A percentile compares a stretch with the other conserved stretches of the same genome.
phyloP scores from a whole-genome alignment of 768 basidiomycete species.

The Rhizopogon vulgaris region DNA sequence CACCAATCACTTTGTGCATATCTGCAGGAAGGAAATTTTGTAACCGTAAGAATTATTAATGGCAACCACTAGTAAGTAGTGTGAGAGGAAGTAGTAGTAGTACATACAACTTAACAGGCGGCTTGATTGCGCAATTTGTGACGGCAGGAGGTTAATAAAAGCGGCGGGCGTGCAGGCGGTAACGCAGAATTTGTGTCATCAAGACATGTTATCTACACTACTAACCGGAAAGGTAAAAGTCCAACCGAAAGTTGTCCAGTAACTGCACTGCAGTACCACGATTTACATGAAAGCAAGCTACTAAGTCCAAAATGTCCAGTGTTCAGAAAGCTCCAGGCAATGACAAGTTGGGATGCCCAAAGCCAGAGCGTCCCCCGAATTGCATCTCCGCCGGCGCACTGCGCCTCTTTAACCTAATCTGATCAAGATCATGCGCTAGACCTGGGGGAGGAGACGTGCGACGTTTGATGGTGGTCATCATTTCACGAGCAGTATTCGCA shows the following conservation, averaged over 20 bases:
- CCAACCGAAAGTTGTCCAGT: not conserved
- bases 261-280: not conserved
- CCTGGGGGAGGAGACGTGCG: constrained; percentile 32
- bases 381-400: constrained; percentile 62
- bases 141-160: not conserved
- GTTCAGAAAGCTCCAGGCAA: constrained; percentile 55
- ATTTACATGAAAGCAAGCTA: not conserved
- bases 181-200: constrained; percentile 1
- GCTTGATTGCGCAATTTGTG: not conserved
- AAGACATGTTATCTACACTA: constrained; percentile 1
- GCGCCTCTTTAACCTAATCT: constrained; percentile 44
- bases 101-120: not conserved
- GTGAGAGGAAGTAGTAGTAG: not conserved
- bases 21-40: not conserved
- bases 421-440: constrained; percentile 8
- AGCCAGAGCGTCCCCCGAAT: constrained; percentile 43
- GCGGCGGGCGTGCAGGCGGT: not conserved
- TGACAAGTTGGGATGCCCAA: constrained; percentile 52
- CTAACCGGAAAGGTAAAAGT: not conserved
- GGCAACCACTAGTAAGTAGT: not conserved
- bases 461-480: constrained; percentile 59
- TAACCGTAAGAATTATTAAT: constrained; percentile 1
- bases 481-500: constrained; percentile 51
- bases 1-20: not conserved
- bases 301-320: not conserved